Conservation (phyloP, 2,329 filamentous ascomycete species). For the Coleophoma cylindrospora region DNA sequence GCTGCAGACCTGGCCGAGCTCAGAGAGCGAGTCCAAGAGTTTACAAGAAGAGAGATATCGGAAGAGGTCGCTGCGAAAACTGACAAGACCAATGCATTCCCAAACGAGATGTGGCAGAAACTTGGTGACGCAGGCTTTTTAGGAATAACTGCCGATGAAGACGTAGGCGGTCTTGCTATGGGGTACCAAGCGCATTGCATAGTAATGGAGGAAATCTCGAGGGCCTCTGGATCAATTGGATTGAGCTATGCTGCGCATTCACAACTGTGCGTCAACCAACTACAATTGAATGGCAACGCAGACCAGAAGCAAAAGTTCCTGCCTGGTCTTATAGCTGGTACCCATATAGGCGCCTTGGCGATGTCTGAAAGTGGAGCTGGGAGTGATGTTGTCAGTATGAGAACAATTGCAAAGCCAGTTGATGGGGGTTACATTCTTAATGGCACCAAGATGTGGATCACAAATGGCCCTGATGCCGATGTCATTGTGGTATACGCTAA, state of each 20-base stretch:
- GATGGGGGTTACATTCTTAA: slow-evolving; percentile 84
- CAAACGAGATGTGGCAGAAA: slow-evolving; percentile 87
- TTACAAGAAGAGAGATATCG: slow-evolving; percentile 80
- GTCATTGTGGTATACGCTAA: slow-evolving; percentile 95
- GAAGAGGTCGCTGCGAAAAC: slow-evolving; percentile 76
- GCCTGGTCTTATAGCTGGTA: slow-evolving; percentile 74
- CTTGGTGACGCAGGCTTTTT: slow-evolving; percentile 87
- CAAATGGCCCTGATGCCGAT: slow-evolving; percentile 93
- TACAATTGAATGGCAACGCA: slow-evolving; percentile 78
- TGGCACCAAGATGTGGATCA: slow-evolving; percentile 97
- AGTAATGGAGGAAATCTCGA: slow-evolving; percentile 90
- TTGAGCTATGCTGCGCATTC: slow-evolving; percentile 94
- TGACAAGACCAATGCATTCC: slow-evolving; percentile 86
- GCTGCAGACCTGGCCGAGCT: slow-evolving; percentile 46
- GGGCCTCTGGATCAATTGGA: slow-evolving; percentile 78
- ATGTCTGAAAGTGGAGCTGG: slow-evolving; percentile 94
- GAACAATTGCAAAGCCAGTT: slow-evolving; percentile 72
- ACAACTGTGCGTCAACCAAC: slow-evolving; percentile 93
- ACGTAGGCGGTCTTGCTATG: slow-evolving; percentile 83
- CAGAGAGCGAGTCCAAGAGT: slow-evolving; percentile 59
- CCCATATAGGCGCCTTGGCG: slow-evolving; percentile 79
- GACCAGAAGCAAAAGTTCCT: slow-evolving; percentile 80
- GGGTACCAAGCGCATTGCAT: slow-evolving; percentile 96
- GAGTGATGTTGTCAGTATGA: slow-evolving; percentile 94
- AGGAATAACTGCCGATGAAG: slow-evolving; percentile 89